Evolutionary conservation across 164 flowering plant genomes (phyloP).

Genomic region (Aristolochia contorta): DNA sequence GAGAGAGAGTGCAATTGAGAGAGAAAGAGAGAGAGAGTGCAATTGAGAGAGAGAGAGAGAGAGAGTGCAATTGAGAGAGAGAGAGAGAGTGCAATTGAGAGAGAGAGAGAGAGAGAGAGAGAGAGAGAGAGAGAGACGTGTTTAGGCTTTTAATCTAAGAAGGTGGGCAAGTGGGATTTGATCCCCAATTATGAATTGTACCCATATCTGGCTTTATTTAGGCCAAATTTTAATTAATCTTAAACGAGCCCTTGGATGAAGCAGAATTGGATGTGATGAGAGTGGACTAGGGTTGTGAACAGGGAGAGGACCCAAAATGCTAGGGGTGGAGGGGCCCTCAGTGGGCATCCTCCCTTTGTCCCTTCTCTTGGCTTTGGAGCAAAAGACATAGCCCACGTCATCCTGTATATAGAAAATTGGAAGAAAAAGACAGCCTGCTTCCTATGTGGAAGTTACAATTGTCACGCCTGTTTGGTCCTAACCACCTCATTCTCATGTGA

Average conservation of each 20-base stretch:
- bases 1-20: too few relatives aligned
- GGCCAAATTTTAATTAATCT: slow-evolving; percentile 6
- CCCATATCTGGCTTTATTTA: slow-evolving; percentile 9
- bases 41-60: slow-evolving; percentile 1
- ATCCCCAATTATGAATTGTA: slow-evolving; percentile 20
- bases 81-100: too few relatives aligned
- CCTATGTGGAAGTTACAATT: slow-evolving; percentile 13
- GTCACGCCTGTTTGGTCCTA: slow-evolving; percentile 7
- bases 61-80: not conserved
- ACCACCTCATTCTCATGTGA: slow-evolving; percentile 11
- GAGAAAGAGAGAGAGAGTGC: not conserved
- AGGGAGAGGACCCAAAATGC: not conserved
- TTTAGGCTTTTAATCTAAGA: slow-evolving; percentile 4
- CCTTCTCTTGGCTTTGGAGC: not conserved
- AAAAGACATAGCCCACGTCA: not conserved
- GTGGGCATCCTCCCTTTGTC: not conserved
- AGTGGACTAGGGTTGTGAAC: not conserved
- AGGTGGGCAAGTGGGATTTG: slow-evolving; percentile 29
- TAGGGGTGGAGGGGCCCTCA: not conserved
- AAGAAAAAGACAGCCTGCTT: slow-evolving; percentile 8
- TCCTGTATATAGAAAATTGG: not conserved
- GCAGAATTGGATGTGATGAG: not conserved
- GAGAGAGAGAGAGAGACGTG: slow-evolving; percentile 1
- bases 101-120: not conserved
- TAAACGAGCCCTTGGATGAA: slow-evolving; percentile 7